Base-by-base conservation (phyloP, 2,329 filamentous ascomycete species). In the Raffaelea arxii region DNA sequence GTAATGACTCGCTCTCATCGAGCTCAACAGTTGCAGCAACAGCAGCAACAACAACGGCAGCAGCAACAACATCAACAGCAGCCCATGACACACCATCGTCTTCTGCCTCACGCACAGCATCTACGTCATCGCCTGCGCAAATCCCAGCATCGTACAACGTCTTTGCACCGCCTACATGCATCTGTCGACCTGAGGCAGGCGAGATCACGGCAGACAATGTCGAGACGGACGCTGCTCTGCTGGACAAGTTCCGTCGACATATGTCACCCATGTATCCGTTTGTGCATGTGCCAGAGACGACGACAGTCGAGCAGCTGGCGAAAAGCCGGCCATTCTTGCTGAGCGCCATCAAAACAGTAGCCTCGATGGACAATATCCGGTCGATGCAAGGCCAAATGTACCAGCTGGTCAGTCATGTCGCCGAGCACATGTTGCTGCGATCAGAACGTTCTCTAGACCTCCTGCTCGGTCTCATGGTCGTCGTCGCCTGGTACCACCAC, bases 401-500 rank as follows among this genome's bases (percentile, higher is more conserved):
- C 46, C 61, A 63, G 25, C 57, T 76, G 22, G 67, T 72, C 56
- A 59, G 56, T 19, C 64, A 71, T 36, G 55, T 77, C 12, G 62
- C 69, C 3, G 70, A 76, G 25, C 62, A 68, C 47, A 66, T 75
- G 62, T 57, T 77, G 12, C 63, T 75, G 38, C 62, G 69, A 2
- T 71, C 69, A 0, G 69, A 73, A 45, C 60, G 71, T 16, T 75
- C 72, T 0, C 51, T 77, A 11, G 74, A 77, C 47, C 55, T 76
- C 3, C 56, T 77, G 0, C 62, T 70, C 46, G 69, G 71, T 0
- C 65, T 77, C 3, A 55, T 77, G 3, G 64, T 75, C 1, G 65
- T 75, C 23, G 51, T 73, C 3, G 67, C 67, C 0, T 77, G 67
- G 64, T 74, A 75, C 46, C 73, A 77, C 41, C 71, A 76, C 43